Base-by-base conservation (phyloP, 306 rosid species). In the Senna tora region DNA sequence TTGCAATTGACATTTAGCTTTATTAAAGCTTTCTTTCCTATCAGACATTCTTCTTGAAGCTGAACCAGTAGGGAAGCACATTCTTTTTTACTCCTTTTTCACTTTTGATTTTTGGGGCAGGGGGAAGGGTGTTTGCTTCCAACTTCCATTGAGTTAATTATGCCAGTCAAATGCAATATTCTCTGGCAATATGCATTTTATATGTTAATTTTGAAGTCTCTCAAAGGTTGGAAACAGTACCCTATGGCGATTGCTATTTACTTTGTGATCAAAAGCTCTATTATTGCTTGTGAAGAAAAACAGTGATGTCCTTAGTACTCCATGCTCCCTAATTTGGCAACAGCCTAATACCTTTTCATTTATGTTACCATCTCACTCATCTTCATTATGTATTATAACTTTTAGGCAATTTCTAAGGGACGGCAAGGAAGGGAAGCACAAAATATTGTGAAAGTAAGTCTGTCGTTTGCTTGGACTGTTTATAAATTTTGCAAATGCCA, bases 371-470 rank as follows among this genome's bases (percentile, higher is more conserved):
- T 22, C 57, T 41, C 42, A 69, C 72, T 74, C 17, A 68, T 52
- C 33, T 12, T 46, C 32, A 33, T 57, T 43, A 22, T 55, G 47
- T 58, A 41, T 36, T 20, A 68, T 65, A 13, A 30, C 78, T 61
- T 53, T 25, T 45, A 91, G 97, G 86, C 97, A 28, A 87, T 91
- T 73, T 91, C 98, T 54, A 94, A 91, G 77, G 97, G 95, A 30
- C 71, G 95, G 63, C 96, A 91, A 82, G 98, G 98, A 86, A 84
- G 96, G 87, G 95, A 94, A 80, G 98, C 97, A 21, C 98, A 94
- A 87, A 94, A 91, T 76, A 75, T 86, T 58, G 92, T 94, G 74
- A 83, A 80, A 84, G 98, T 87, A 89, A 63, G 87, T 78, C 10
- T 71, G 22, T 30, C 22, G n/a, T 25, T 56, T 78, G 28, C 30